Evolutionary conservation across 345 rosid species (phyloP), one percentile per base, ranked within the genome.

Genomic region (Syzygium aromaticum): DNA sequence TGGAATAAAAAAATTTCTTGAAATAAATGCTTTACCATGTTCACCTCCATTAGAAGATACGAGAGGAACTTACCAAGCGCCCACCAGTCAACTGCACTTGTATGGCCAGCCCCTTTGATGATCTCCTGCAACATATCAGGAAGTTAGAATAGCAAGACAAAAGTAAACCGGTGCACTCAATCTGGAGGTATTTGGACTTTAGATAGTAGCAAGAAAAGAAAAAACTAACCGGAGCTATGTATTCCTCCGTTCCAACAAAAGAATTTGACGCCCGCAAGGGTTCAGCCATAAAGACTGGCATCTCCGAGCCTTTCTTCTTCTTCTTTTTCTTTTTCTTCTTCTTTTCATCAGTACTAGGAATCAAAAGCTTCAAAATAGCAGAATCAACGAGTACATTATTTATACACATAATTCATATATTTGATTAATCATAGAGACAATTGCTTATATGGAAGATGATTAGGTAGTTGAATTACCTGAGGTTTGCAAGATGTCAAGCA

Each of bases 11-110:
- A 67, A 67, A 67, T 67, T 33, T 33, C 78, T 33, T 33, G 25
- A 33, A 67, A 64, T 16, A 64, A 30, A 51, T 52, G 22, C 23
- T 17, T 54, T 86, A 38, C 56, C n/a, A n/a, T 52, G 40, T 77
- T 38, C 8, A 33, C 27, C 61, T 86, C 38, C 38, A 57, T 57
- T 17, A 61, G 59, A 46, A 28, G 27, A 73, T 84, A 38, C 8
- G 56, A 54, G 64, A 25, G 67, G 82, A 86, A 84, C 88, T 91
- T 93, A 94, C 99, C 99, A 87, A 96, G 95, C 87, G 99, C 99
- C 99, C 99, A 97, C 99, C 99, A 96, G 92, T 97, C 99, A 88
- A 97, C 98, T 78, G 98, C 98, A 92, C 99, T 97, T 0, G 96
- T 95, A 89, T 97, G 98, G 52, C 99, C 98, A 77, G 96, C 96